Percentiles rank a stretch among this genome's conserved stretches.
Conservation (phyloP, 176 grass and related monocot species). For the Areca catechu region DNA sequence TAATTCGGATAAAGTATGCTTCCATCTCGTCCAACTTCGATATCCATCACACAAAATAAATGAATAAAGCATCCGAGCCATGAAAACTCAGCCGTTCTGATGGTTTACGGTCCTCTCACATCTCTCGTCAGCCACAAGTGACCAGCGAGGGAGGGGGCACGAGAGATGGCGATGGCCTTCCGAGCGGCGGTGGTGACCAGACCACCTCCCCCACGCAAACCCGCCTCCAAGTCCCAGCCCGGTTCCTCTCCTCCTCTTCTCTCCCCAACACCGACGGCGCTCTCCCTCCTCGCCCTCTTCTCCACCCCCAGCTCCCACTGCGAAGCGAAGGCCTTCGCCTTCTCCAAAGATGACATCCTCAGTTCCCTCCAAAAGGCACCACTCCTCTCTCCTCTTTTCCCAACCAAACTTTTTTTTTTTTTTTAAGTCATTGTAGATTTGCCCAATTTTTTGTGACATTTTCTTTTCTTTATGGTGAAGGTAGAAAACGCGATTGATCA, state of each 20-base stretch:
- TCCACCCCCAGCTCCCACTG: conserved; percentile 13
- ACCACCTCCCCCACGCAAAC: conserved; percentile 14
- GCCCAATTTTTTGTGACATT: background rate
- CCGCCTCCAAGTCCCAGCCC: conserved; percentile 8
- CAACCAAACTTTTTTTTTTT: background rate
- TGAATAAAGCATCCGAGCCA: too few species aligned
- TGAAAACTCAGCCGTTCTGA: too few species aligned
- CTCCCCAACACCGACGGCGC: background rate
- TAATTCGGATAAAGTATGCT: too few species aligned
- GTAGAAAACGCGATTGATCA: conserved; percentile 57
- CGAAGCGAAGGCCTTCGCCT: conserved; percentile 38
- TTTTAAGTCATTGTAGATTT: too few species aligned
- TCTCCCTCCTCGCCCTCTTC: conserved; percentile 4
- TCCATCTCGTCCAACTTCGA: too few species aligned
- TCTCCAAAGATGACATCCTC: conserved; percentile 72
- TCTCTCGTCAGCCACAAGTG: too few species aligned
- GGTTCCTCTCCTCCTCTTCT: background rate
- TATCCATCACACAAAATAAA: too few species aligned
- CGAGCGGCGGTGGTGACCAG: conserved; percentile 24
- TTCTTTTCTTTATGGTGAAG: conserved; percentile 9
- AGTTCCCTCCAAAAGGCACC: conserved; percentile 47
- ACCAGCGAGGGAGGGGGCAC: background rate
- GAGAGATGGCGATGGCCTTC: conserved; percentile 26
- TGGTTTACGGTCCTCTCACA: too few species aligned
- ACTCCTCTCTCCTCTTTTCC: background rate